Conservation (phyloP, 176 grass and related monocot genomes). For the Eleusine coracana region DNA sequence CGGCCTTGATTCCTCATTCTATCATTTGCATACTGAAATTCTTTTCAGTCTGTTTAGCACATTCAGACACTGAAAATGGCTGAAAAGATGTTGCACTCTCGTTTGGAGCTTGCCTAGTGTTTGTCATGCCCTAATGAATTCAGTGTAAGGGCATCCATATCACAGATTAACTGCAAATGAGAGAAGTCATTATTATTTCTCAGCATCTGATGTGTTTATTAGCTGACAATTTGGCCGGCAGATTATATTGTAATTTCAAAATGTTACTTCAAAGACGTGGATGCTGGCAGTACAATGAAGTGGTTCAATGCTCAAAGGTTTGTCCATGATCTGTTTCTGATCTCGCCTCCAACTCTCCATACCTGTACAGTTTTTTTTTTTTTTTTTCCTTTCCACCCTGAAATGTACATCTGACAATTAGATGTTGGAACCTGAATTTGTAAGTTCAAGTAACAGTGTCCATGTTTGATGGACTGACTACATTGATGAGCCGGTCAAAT, state of each 20-base stretch:
- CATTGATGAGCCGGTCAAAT: neutral
- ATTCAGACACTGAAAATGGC: neutral
- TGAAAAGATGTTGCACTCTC: neutral
- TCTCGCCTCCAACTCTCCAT: neutral
- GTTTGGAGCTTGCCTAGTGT: neutral
- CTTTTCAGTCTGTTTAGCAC: neutral
- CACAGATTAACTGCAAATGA: neutral
- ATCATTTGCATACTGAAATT: neutral
- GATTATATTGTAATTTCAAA: neutral
- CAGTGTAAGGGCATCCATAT: neutral
- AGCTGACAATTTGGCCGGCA: neutral
- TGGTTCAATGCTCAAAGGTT: neutral
- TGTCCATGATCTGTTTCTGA: neutral
- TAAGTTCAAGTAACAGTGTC: neutral
- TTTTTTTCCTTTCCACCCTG: neutral
- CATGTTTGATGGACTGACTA: neutral
- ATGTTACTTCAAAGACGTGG: neutral
- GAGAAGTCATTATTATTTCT: neutral
- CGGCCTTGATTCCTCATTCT: slow-evolving; percentile 1
- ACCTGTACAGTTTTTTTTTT: neutral
- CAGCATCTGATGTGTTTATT: neutral
- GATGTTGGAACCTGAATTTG: neutral
- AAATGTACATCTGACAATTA: neutral
- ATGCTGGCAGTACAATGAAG: neutral
- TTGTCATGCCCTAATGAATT: neutral